Base-by-base conservation (phyloP, 306 rosid genomes). In the Macrotyloma uniflorum region DNA sequence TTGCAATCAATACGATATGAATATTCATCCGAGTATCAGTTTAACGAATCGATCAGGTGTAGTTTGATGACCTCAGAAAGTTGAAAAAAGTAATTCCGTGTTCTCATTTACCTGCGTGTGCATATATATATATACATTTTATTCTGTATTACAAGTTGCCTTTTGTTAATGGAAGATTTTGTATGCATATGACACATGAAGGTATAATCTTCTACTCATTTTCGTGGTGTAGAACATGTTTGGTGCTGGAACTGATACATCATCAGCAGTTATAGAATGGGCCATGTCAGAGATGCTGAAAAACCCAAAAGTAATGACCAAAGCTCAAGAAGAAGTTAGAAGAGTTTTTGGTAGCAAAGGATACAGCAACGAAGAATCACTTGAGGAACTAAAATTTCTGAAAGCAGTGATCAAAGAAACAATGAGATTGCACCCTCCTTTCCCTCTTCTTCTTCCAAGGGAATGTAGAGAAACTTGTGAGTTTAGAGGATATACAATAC, bases 331-430 rank as follows among this genome's bases (percentile, higher is more conserved):
- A 40, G 71, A 67, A 22, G 72, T 40, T 23, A 67, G 53, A 22
- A 12, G 47, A 67, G 51, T 20, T 13, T 67, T 22, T 67, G 72
- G 72, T 6, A 67, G 35, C 54, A 22, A 22, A 67, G 72, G 72
- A 11, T 67, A 67, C 53, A 22, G 3, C 24, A 13, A 67, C n/a
- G 72, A 67, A 22, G 3, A 32, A 42, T 4, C 53, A 20, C 53
- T 67, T 12, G 45, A 67, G 7, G 53, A 40, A 22, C 35, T 67
- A 42, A 40, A 67, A 13, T 67, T 1, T 42, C 20, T 67, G 20
- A 67, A 42, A 40, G 51, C 54, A 2, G 13, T 67, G 0, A 67
- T 67, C 3, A 67, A 66, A 67, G 72, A 67, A 67, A 67, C 72
- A 2, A 33, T 67, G 3, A 67, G 72, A 22, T 67, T 67, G n/a